These are phyloP conservation scores for Naganishia antarctica DNA, from an alignment of 768 basidiomycete species.

Conservation along the genomic window DNA sequence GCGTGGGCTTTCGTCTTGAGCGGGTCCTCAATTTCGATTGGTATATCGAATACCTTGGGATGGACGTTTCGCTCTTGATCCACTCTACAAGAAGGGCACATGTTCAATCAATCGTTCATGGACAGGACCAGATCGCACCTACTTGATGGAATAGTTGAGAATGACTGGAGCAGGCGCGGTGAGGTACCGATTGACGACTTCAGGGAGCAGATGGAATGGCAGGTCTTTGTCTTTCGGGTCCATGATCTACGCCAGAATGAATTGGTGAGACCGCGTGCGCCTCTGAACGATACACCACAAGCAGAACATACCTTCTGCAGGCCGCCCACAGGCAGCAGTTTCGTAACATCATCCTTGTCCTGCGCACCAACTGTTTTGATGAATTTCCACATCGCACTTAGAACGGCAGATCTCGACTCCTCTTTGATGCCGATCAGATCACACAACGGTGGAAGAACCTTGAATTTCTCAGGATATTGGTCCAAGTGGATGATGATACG, in stretches of 20 bases:
- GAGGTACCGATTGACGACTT: constrained; percentile 75
- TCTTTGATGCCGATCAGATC: constrained; percentile 70
- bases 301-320: constrained; percentile 39
- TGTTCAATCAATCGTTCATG: not conserved
- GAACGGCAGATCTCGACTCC: constrained; percentile 72
- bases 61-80: constrained; percentile 58
- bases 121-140: constrained; percentile 17
- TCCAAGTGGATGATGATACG: constrained; percentile 81
- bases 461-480: constrained; percentile 81
- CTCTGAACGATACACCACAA: not conserved
- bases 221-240: constrained; percentile 47
- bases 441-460: constrained; percentile 65
- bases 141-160: constrained; percentile 59
- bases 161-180: constrained; percentile 72
- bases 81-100: constrained; percentile 30
- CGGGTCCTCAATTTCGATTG: constrained; percentile 79
- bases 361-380: constrained; percentile 74
- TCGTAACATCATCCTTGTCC: constrained; percentile 54
- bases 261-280: not conserved
- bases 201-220: constrained; percentile 73
- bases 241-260: constrained; percentile 32
- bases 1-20: constrained; percentile 66
- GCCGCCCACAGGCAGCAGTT: constrained; percentile 40
- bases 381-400: constrained; percentile 85
- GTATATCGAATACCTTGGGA: constrained; percentile 76